Conservation (phyloP, 805 yeast species). For the Pichia deserticola region DNA sequence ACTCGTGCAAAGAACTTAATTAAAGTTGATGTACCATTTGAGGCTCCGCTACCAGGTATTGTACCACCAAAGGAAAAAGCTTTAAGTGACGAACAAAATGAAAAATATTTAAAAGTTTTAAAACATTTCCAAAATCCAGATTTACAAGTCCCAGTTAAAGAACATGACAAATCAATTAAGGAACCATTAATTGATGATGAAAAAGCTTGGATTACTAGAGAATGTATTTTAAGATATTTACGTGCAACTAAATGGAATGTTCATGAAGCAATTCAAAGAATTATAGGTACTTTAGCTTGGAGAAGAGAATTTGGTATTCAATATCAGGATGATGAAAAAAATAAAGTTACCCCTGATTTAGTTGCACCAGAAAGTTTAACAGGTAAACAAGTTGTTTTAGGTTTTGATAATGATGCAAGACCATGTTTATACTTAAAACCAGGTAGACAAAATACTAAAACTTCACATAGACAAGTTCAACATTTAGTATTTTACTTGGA, state of each 20-base stretch:
- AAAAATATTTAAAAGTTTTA: slow-evolving; percentile 56
- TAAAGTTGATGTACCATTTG: slow-evolving; percentile 43
- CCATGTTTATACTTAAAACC: slow-evolving; percentile 91
- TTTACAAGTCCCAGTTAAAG: slow-evolving; percentile 42
- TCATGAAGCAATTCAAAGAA: slow-evolving; percentile 61
- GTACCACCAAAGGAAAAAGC: slow-evolving; percentile 41
- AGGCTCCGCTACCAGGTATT: slow-evolving; percentile 41
- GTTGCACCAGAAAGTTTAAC: slow-evolving; percentile 70
- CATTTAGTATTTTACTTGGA: slow-evolving; percentile 91
- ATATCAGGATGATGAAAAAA: slow-evolving; percentile 37
- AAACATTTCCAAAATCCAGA: slow-evolving; percentile 51
- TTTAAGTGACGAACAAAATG: slow-evolving; percentile 47
- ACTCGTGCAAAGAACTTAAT: slow-evolving; percentile 11
- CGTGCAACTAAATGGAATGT: slow-evolving; percentile 91
- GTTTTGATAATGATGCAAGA: slow-evolving; percentile 82
- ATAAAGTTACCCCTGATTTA: slow-evolving; percentile 44
- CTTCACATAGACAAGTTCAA: slow-evolving; percentile 88
- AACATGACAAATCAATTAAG: slow-evolving; percentile 33
- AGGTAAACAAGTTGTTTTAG: slow-evolving; percentile 88
- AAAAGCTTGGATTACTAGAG: slow-evolving; percentile 88
- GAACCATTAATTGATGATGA: slow-evolving; percentile 43
- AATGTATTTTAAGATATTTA: slow-evolving; percentile 81
- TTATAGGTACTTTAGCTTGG: slow-evolving; percentile 80
- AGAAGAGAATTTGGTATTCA: slow-evolving; percentile 84
- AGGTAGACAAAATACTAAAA: slow-evolving; percentile 92